Evolutionary conservation across 805 yeast species (phyloP).

Genomic region (Wickerhamiella kazuoi): DNA sequence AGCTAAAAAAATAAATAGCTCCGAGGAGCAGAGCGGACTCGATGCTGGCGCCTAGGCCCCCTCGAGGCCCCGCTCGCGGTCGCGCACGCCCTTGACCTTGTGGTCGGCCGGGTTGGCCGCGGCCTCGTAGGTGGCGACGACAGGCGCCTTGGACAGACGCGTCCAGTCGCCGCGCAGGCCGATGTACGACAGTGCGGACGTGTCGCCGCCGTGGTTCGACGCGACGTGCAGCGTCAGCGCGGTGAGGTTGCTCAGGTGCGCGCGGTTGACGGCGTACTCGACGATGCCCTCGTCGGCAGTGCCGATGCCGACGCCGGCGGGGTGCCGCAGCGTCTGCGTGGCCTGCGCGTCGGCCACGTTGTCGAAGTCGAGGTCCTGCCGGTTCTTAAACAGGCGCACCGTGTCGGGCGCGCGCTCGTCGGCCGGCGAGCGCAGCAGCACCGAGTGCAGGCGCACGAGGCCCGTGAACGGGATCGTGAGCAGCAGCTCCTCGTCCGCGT

Average conservation of each 20-base stretch:
- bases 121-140: constrained; percentile 64
- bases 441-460: constrained; percentile 52
- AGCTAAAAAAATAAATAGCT: background rate
- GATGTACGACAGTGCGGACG: constrained; percentile 42
- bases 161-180: constrained; percentile 55
- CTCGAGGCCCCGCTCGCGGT: background rate
- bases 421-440: constrained; percentile 50
- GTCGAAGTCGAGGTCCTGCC: constrained; percentile 54
- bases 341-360: constrained; percentile 33
- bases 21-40: no score
- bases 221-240: constrained; percentile 52
- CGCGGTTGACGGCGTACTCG: constrained; percentile 68
- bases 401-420: constrained; percentile 48
- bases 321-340: constrained; percentile 40
- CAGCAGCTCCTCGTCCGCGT: constrained; percentile 67
- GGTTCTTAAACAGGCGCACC: constrained; percentile 58
- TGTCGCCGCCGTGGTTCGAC: constrained; percentile 43
- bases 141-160: constrained; percentile 42
- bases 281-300: constrained; percentile 34
- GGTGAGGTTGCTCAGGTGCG: constrained; percentile 50
- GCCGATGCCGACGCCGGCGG: constrained; percentile 30
- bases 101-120: constrained; percentile 92
- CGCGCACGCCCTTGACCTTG: constrained; percentile 19
- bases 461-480: constrained; percentile 67
- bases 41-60: no score